These are phyloP conservation scores for Neurospora sublineolata DNA, from an alignment of 495 filamentous ascomycete genomes.

Conservation along the genomic window DNA sequence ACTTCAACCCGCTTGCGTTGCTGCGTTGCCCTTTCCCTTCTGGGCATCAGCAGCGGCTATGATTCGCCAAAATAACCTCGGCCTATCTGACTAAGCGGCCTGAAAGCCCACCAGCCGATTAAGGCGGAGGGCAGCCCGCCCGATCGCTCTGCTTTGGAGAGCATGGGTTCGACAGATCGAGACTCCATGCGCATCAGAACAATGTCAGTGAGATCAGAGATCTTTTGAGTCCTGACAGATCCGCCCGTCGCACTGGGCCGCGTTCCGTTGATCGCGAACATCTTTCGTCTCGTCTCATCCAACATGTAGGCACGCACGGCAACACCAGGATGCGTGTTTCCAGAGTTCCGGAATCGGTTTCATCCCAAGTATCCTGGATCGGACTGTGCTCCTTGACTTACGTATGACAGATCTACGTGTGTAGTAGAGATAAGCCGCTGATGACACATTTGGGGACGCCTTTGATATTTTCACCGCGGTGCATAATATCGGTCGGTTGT, in stretches of 20 bases:
- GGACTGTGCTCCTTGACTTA: not conserved
- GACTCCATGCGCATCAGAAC: not conserved
- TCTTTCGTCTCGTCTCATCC: not conserved
- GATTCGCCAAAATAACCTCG: too few species aligned
- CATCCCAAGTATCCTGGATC: not conserved
- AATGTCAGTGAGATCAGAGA: not conserved
- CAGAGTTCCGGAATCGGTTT: not conserved
- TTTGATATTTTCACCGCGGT: too few species aligned
- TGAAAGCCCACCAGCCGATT: not conserved
- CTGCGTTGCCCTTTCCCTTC: not conserved
- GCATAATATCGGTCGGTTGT: too few species aligned
- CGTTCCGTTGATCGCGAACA: not conserved
- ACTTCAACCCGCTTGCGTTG: not conserved
- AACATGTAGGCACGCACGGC: not conserved
- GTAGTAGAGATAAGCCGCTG: not conserved
- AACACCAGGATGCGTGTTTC: not conserved
- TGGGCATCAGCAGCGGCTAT: not conserved
- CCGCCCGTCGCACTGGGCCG: not conserved
- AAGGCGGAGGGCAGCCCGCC: not conserved
- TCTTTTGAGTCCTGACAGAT: not conserved
- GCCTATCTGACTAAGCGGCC: not conserved
- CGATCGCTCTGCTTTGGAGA: not conserved
- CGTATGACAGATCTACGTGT: not conserved
- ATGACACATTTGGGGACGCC: not conserved
- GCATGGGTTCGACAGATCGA: not conserved